phyloP scores from a whole-genome alignment of 1,284 basidiomycete genomes.

The Macrocystidia cucumis region DNA sequence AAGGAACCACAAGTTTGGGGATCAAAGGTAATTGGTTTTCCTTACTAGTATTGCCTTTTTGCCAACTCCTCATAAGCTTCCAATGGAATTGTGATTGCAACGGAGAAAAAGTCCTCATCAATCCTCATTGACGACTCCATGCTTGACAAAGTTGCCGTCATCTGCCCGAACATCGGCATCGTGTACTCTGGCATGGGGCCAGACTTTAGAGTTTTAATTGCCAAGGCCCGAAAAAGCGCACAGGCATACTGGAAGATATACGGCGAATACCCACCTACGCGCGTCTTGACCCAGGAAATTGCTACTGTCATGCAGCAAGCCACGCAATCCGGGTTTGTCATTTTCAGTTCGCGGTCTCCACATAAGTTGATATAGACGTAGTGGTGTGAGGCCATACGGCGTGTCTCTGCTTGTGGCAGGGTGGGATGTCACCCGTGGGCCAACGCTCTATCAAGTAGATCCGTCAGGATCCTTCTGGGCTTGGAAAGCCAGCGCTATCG shows the following conservation, averaged over 20 bases:
- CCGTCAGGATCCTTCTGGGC: slow-evolving; percentile 99
- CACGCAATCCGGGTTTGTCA: slow-evolving; percentile 90
- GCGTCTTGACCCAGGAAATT: slow-evolving; percentile 94
- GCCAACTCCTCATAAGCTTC: slow-evolving; percentile 55
- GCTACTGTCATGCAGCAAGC: slow-evolving; percentile 99
- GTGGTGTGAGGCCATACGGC: slow-evolving; percentile 97
- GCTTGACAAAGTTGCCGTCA: slow-evolving; percentile 92
- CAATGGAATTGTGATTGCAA: slow-evolving; percentile 98
- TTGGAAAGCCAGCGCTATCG: slow-evolving; percentile 99
- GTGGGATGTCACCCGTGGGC: slow-evolving; percentile 89
- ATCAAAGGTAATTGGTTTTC: slow-evolving; percentile 76
- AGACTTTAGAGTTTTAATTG: slow-evolving; percentile 92
- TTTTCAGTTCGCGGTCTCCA: slow-evolving; percentile 4
- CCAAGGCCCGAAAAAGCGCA: slow-evolving; percentile 94
- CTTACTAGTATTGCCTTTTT: slow-evolving; percentile 11
- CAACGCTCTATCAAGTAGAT: slow-evolving; percentile 96
- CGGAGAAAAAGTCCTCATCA: slow-evolving; percentile 98
- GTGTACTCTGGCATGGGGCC: slow-evolving; percentile 99
- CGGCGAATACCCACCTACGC: slow-evolving; percentile 97
- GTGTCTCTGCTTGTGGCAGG: slow-evolving; percentile 96
- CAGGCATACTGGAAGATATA: slow-evolving; percentile 99
- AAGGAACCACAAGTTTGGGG: slow-evolving; percentile 94
- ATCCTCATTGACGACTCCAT: slow-evolving; percentile 96
- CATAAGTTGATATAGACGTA: slow-evolving; percentile 24
- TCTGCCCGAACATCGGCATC: slow-evolving; percentile 98